Percentiles rank a stretch among this genome's conserved stretches.
phyloP scores from a whole-genome alignment of 2,329 filamentous ascomycete genomes.

The Fusarium hostae region DNA sequence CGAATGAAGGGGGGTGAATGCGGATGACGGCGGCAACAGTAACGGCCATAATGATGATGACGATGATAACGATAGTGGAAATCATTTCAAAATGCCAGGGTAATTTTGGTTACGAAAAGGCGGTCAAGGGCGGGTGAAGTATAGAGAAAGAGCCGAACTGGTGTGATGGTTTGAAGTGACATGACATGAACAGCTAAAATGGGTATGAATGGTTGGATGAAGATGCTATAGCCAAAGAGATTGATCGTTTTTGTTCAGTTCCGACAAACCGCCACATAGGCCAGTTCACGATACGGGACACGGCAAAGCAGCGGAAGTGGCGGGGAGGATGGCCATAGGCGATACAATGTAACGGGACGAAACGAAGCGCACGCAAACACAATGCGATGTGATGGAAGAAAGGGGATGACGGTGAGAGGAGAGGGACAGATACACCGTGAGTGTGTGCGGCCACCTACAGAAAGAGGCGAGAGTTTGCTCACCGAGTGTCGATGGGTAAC shows the following conservation, averaged over 20 bases:
- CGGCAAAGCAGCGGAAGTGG: neutral
- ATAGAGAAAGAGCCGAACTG: constrained; percentile 7
- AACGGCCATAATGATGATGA: constrained; percentile 27
- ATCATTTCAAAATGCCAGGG: constrained; percentile 6
- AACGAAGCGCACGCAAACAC: neutral
- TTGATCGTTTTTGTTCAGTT: constrained; percentile 14
- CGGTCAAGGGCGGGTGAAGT: constrained; percentile 14
- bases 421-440: constrained; percentile 1
- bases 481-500: constrained; percentile 29
- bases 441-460: constrained; percentile 26
- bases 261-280: constrained; percentile 1
- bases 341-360: constrained; percentile 8
- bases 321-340: neutral
- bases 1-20: neutral
- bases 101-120: constrained; percentile 13
- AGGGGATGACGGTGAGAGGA: constrained; percentile 9
- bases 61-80: constrained; percentile 24
- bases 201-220: neutral
- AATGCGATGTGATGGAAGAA: neutral
- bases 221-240: constrained; percentile 29
- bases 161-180: neutral
- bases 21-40: constrained; percentile 8
- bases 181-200: neutral
- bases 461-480: constrained; percentile 30
- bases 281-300: constrained; percentile 8